These are phyloP conservation scores for Choricystis sp. DNA, from an alignment of 139 green algal genomes.

Conservation along the genomic window DNA sequence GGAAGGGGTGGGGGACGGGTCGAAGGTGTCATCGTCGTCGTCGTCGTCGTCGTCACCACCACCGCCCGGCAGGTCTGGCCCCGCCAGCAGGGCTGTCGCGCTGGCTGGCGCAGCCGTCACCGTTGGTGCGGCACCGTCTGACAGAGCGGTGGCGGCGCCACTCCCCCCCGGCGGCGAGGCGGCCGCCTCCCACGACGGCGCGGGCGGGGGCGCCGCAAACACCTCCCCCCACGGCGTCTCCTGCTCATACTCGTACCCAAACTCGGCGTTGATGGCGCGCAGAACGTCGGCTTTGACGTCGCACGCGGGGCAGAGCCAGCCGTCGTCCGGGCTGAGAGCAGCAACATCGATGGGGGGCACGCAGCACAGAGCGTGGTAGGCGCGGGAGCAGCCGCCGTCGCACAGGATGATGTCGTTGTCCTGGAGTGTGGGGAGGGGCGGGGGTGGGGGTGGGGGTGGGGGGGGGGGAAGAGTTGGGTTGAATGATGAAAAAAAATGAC, in stretches of 20 bases:
- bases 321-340: constrained; percentile 47
- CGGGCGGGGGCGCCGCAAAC: constrained; percentile 15
- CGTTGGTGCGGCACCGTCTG: constrained; percentile 2
- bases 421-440: constrained; percentile 11
- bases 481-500: not conserved
- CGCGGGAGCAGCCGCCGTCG: constrained; percentile 66
- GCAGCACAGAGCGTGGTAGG: constrained; percentile 58
- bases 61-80: constrained; percentile 22
- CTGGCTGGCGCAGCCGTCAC: constrained; percentile 8
- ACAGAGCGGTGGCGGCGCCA: not conserved
- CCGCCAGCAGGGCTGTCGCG: constrained; percentile 10
- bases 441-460: not conserved
- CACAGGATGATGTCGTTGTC: constrained; percentile 90
- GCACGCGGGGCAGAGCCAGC: constrained; percentile 66
- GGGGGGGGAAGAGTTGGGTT: not conserved
- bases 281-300: constrained; percentile 61
- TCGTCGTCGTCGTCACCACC: constrained; percentile 12
- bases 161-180: not conserved
- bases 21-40: not conserved
- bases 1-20: not conserved
- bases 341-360: constrained; percentile 31
- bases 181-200: constrained; percentile 1
- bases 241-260: constrained; percentile 34
- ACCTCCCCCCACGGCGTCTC: constrained; percentile 23
- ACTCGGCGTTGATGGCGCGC: constrained; percentile 41